Base-by-base conservation (phyloP, 331 rosid genomes). In the Pyracantha coccinea region DNA sequence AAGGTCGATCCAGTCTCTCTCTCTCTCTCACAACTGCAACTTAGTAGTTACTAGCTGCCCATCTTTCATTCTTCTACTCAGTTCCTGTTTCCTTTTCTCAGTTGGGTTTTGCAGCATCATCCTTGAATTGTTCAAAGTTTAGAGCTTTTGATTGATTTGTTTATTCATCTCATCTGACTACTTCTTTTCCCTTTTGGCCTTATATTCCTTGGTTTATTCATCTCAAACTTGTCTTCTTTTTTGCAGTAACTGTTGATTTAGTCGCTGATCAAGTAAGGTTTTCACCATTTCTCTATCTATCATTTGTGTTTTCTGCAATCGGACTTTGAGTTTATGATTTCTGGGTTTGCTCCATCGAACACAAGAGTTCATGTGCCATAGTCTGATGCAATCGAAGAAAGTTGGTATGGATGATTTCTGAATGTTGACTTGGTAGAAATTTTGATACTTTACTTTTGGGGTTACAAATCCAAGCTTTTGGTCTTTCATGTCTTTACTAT, bases 391-490 rank as follows among this genome's bases (percentile, higher is more conserved):
- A 20, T 15, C 20, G 32, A 9, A 16, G 62, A 57, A 28, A 32
- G 58, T 66, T 54, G 73, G 69, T 23, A 2, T 28, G 47, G 16
- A 31, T 61, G 14, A 28, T 65, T 64, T 24, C 68, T 70, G 21
- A 16, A 14, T 66, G 12, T 6, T 33, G 44, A 67, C 25, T 67
- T 32, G 21, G 66, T 71, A 57, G 63, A 3, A 68, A 66, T 23
- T 17, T 17, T 52, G 15, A 7, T 76, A 24, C 23, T 55, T 41
- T 15, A 44, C 58, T 71, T 32, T 59, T 72, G 38, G 52, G 59
- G 60, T 52, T 75, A 68, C 19, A 15, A 72, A 6, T 61, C 82
- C 73, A 73, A 83, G 71, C 69, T 78, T 71, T 41, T 73, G 76
- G 8, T 50, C 63, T 31, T 33, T 27, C 31, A 67, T 20, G 6